Base-by-base conservation (phyloP, 192 early-diverging fungal species). In the Pilaira anomala region DNA sequence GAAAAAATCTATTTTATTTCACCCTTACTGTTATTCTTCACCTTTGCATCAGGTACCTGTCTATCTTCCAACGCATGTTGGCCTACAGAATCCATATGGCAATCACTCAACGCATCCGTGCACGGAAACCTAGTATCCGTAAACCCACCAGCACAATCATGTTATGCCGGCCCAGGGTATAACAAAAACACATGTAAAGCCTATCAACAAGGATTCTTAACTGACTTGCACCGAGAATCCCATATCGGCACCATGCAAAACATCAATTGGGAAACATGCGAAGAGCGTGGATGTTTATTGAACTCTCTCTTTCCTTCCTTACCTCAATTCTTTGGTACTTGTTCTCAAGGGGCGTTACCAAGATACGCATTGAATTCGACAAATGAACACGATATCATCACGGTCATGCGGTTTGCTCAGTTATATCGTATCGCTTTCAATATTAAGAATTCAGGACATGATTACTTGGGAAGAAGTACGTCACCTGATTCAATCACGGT, bases 401-500 rank as follows among this genome's bases (percentile, higher is more conserved):
- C 64, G 8, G 50, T 65, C 1, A 60, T 79, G 21, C 49, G 48
- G 13, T 79, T 79, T 62, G 75, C 74, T 19, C 26, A 57, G 3
- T 50, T 69, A 18, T 44, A 83, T 42, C 73, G 80, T 18, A 56
- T 85, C 41, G 69, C 75, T 6, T 68, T 85, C 9, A 83, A 66
- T 28, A 69, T 85, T 45, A 83, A 84, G 60, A 82, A 83, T 53
- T 78, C 83, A 7, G 83, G 83, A 0, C 82, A 85, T 49, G 79
- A 82, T 33, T 75, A 39, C 19, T 49, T 68, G 3, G 82, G 83
- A 4, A 69, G 80, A 12, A 76, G 68, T 36, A 79, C 66, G 0
- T 83, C 67, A 9, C 46, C 79, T 2, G 69, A 67, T 3, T 73
- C 82, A 7, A 41, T 85, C 30, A 73, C 50, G 7, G 58, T 85